Conservation (phyloP, 2,329 filamentous ascomycete species). For the Claviceps humidiphila region DNA sequence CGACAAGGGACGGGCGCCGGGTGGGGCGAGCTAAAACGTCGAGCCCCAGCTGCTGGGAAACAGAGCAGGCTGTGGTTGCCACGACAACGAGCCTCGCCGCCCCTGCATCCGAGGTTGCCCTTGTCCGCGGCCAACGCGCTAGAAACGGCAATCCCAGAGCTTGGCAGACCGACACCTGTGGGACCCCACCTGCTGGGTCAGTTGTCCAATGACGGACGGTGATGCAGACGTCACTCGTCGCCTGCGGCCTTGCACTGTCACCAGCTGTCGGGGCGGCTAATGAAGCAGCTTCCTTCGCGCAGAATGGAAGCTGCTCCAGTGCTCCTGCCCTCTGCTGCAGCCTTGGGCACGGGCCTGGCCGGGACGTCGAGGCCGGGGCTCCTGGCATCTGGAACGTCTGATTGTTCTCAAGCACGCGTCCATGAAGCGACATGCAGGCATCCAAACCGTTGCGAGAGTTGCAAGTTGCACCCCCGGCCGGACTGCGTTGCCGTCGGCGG, state of each 20-base stretch:
- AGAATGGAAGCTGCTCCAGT: too few relatives aligned
- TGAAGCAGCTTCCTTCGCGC: too few relatives aligned
- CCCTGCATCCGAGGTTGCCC: not conserved
- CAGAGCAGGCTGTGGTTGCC: constrained; percentile 10
- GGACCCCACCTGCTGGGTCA: not conserved
- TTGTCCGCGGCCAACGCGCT: not conserved
- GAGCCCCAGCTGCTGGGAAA: constrained; percentile 3
- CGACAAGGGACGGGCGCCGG: not conserved
- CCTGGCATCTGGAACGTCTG: not conserved
- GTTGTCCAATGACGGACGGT: not conserved
- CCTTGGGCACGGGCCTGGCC: too few relatives aligned
- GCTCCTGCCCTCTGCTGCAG: too few relatives aligned
- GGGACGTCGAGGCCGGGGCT: too few relatives aligned
- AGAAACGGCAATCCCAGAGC: constrained; percentile 1
- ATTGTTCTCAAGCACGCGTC: not conserved
- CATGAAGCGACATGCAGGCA: not conserved
- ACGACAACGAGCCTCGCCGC: constrained; percentile 4
- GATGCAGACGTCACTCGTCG: not conserved
- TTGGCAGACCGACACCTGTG: not conserved
- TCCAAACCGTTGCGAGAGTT: too few relatives aligned
- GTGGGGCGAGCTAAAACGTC: not conserved
- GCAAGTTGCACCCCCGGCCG: too few relatives aligned
- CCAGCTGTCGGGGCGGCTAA: too few relatives aligned
- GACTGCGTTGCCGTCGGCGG: not conserved
- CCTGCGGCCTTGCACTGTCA: not conserved